Evolutionary conservation across 805 yeast species (phyloP).

Genomic region (Nakazawaea wickerhamii): DNA sequence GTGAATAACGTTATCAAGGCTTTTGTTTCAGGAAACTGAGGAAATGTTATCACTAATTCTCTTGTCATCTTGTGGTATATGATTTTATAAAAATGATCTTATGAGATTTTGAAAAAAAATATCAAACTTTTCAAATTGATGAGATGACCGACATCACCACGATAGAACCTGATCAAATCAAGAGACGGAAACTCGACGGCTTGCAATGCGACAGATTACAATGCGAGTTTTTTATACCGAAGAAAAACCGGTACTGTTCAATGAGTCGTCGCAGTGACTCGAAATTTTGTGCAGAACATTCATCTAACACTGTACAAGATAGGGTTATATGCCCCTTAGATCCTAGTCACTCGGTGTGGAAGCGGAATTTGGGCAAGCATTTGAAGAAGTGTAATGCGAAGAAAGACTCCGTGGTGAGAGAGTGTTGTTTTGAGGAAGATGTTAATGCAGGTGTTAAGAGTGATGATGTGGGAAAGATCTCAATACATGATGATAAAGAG

Average conservation of each 20-base stretch:
- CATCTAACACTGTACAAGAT: slow-evolving; percentile 19
- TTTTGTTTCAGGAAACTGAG: slow-evolving; percentile 39
- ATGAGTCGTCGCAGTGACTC: slow-evolving; percentile 49
- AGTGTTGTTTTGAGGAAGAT: slow-evolving; percentile 46
- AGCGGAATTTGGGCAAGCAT: slow-evolving; percentile 49
- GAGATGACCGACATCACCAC: neutral
- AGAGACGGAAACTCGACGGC: neutral
- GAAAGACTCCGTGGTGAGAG: slow-evolving; percentile 25
- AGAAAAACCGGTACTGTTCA: slow-evolving; percentile 53
- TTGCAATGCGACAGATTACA: slow-evolving; percentile 13
- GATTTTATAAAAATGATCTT: slow-evolving; percentile 1
- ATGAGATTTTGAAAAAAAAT: neutral
- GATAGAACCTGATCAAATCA: neutral
- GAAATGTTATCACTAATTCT: slow-evolving; percentile 24
- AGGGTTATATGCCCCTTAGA: slow-evolving; percentile 77
- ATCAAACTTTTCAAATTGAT: neutral
- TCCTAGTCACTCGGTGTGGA: slow-evolving; percentile 69
- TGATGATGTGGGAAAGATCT: neutral
- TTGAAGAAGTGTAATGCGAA: slow-evolving; percentile 54
- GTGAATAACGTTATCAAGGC: slow-evolving; percentile 39
- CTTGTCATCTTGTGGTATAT: neutral
- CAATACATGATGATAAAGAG: slow-evolving; percentile 16
- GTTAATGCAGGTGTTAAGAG: slow-evolving; percentile 32
- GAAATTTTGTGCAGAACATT: slow-evolving; percentile 60
- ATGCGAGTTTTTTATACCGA: slow-evolving; percentile 45